These are phyloP conservation scores for Candida koratica DNA, from an alignment of 805 yeast genomes.

Conservation along the genomic window DNA sequence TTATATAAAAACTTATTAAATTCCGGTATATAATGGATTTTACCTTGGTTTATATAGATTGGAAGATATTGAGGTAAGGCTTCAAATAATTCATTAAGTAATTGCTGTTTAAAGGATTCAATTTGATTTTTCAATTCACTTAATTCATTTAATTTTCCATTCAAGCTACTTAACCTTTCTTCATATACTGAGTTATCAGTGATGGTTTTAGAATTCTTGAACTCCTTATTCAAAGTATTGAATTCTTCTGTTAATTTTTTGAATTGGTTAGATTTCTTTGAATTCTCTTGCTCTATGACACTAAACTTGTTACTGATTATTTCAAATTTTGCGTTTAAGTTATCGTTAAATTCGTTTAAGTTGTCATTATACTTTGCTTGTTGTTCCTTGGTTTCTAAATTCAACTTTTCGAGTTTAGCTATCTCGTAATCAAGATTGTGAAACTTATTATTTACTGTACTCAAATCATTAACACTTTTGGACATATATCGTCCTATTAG, in stretches of 20 bases:
- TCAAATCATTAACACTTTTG: constrained; percentile 9
- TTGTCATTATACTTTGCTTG: constrained; percentile 5
- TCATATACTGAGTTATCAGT: constrained; percentile 11
- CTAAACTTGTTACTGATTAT: constrained; percentile 10
- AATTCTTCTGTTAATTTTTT: constrained; percentile 2
- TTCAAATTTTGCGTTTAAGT: constrained; percentile 10
- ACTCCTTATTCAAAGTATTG: constrained; percentile 5
- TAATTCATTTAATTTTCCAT: constrained; percentile 9
- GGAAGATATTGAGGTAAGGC: constrained; percentile 31
- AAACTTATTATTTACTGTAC: constrained; percentile 16
- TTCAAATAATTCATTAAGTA: constrained; percentile 13
- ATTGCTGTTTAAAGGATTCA: constrained; percentile 7
- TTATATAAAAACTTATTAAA: constrained; percentile 33
- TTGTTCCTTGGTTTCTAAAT: constrained; percentile 3
- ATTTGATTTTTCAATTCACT: constrained; percentile 9
- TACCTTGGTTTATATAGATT: constrained; percentile 24
- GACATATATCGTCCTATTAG: constrained; percentile 6
- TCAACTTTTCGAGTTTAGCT: constrained; percentile 1
- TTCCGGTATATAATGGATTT: constrained; percentile 38
- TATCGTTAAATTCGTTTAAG: constrained; percentile 7
- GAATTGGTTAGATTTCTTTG: constrained; percentile 1
- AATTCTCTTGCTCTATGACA: constrained; percentile 3
- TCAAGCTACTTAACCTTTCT: constrained; percentile 8
- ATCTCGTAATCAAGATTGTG: constrained; percentile 13
- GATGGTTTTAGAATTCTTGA: constrained; percentile 1